Conservation (phyloP, 768 basidiomycete species). For the Leucocoprinus leucothites region DNA sequence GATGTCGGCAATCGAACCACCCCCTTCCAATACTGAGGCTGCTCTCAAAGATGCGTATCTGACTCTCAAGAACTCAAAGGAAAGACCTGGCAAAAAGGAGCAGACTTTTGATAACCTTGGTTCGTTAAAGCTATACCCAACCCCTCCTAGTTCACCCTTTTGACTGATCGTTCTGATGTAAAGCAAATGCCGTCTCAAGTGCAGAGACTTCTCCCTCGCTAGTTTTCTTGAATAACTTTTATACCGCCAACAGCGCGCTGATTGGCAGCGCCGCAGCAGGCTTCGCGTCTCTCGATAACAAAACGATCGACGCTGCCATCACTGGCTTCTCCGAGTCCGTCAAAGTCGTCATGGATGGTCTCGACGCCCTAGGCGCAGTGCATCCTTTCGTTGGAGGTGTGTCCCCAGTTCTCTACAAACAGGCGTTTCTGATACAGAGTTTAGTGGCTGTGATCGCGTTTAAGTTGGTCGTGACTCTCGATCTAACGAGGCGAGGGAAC, state of each 20-base stretch:
- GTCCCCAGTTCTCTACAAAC: background rate
- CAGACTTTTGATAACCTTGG: too few relatives aligned
- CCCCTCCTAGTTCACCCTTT: too few relatives aligned
- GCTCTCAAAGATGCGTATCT: too few relatives aligned
- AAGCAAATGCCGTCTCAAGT: too few relatives aligned
- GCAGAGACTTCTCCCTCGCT: background rate
- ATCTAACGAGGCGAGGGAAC: conserved; percentile 47
- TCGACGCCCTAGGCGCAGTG: conserved; percentile 29
- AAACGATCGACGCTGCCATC: conserved; percentile 29
- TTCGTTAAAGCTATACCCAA: too few relatives aligned
- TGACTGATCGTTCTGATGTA: too few relatives aligned
- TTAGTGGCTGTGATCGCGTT: conserved; percentile 50
- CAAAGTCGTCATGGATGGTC: too few relatives aligned
- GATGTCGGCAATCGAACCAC: too few relatives aligned
- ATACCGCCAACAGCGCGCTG: conserved; percentile 15
- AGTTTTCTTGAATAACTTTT: conserved; percentile 20
- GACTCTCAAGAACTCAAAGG: too few relatives aligned
- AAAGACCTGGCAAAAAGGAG: conserved; percentile 1
- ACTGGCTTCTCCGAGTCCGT: too few relatives aligned
- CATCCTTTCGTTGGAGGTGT: conserved; percentile 36
- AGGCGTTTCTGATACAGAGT: background rate
- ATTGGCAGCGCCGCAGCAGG: conserved; percentile 16
- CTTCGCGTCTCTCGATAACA: conserved; percentile 22
- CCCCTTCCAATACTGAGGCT: too few relatives aligned
- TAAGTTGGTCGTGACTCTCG: conserved; percentile 44